Base-by-base conservation (phyloP, 352 stramenopile species). In the Thalassiosira livingstoniorum region DNA sequence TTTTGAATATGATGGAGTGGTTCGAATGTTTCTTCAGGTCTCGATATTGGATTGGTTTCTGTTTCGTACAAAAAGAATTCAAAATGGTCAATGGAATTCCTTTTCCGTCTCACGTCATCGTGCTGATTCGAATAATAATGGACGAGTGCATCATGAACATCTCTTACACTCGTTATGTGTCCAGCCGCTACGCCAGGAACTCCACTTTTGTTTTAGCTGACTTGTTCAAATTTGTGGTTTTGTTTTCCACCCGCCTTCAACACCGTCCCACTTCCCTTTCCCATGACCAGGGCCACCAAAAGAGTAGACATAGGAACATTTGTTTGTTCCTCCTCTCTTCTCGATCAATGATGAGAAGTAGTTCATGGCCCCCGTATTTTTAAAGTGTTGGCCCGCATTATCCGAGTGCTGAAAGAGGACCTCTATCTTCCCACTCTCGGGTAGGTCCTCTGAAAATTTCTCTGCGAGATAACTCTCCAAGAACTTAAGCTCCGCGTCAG, bases 301-400 rank as follows among this genome's bases (percentile, higher is more conserved):
- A 21, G 53, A 69, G 25, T 77, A 77, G 2, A 61, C 34, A 68
- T 34, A 67, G 1, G 32, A 25, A 61, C 23, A 63, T 23, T 73
- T 29, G 1, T 29, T 27, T 31, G 72, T 13, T 43, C 58, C 61
- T 15, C 37, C 57, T 7, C 39, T 7, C 18, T 75, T 63, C 4
- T 69, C 60, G 21, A 42, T 32, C 13, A 75, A 47, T 25, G 43
- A 25, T 35, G 61, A 64, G 45, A 42, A 80, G 25, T 60, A 80
- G 2, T 73, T 0, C 2, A 80, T 74, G 4, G 72, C 39, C 1
- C 47, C 43, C 1, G 23, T 27, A 58, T 37, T 80, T 29, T 80
- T 80, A 45, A 80, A 80, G 47, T 80, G 72, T 7, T 29, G n/a
- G 15, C 45, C 25, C 29, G 72, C 72, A 75, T 80, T 80, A 29